Percentiles rank a stretch among this genome's conserved stretches.
phyloP scores from a whole-genome alignment of 1,284 basidiomycete genomes.

The Boletus semigastroideus region DNA sequence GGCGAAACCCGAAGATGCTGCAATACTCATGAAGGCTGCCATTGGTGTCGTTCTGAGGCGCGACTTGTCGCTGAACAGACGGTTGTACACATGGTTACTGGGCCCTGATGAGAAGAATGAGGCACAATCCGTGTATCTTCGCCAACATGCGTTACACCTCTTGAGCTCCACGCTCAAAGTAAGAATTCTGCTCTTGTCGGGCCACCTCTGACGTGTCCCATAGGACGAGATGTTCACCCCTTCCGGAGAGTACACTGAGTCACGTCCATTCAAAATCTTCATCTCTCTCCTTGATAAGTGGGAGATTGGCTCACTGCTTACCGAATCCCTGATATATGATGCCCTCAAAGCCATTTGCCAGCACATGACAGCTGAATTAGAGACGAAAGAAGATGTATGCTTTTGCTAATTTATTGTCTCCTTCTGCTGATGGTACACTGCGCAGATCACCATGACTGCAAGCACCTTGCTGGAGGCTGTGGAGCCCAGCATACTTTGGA shows the following conservation, averaged over 20 bases:
- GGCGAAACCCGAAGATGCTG: conserved; percentile 64
- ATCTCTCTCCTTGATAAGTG: conserved; percentile 95
- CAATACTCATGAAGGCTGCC: conserved; percentile 78
- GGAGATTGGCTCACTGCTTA: conserved; percentile 88
- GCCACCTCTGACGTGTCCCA: conserved; percentile 3
- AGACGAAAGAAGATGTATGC: conserved; percentile 63
- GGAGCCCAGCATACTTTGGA: conserved; percentile 89
- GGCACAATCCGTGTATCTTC: conserved; percentile 71
- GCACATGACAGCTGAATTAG: conserved; percentile 50
- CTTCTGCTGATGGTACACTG: conserved; percentile 11
- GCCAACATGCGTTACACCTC: conserved; percentile 65
- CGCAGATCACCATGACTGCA: conserved; percentile 78
- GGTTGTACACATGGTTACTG: conserved; percentile 92
- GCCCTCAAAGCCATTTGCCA: conserved; percentile 70
- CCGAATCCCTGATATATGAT: conserved; percentile 78
- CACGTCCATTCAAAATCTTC: conserved; percentile 93
- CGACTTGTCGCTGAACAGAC: conserved; percentile 90
- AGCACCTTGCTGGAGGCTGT: conserved; percentile 90
- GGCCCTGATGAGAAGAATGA: conserved; percentile 78
- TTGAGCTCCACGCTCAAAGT: conserved; percentile 70
- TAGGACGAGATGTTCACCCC: conserved; percentile 75
- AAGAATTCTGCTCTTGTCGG: conserved; percentile 11
- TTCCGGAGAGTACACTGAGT: conserved; percentile 69
- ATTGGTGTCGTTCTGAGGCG: conserved; percentile 84
- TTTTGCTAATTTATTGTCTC: neutral